Evolutionary conservation across 768 basidiomycete genomes (phyloP), one percentile per base, ranked within the genome.

Genomic region (Pleurotus djamor): DNA sequence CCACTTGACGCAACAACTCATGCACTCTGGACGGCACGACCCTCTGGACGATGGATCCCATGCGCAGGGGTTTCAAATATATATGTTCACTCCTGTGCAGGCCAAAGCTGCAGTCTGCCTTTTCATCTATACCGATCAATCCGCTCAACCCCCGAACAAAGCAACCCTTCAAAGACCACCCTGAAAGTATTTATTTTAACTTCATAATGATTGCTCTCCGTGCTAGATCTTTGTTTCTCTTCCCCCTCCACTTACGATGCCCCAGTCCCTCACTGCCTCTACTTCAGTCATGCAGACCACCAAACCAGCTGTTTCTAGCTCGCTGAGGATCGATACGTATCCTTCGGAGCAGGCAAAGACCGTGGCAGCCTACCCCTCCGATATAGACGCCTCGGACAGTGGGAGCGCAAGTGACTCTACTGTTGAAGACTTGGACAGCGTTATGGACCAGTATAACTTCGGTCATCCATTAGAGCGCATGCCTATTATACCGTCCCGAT

Each of bases 381-480:
- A 51, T 35, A 36, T 50, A 13, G 36, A 54, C 32, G 34, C 47
- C 17, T 17, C 28, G 13, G 54, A 59, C 32, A 52, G 57, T 12
- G 57, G 45, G 41, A 52, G 55, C 13, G 57, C 49, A 36, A 61
- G 60, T 21, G 60, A 61, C n/a, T 58, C 60, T 13, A 61, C 60
- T 7, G n/a, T 61, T 34, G 60, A 58, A 6, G 60, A 61, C 9
- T 17, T 58, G n/a, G 60, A 61, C 38, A 28, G 45, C 4, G n/a
- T 58, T 17, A 28, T 48, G 33, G 28, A 32, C 34, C 48, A 37
- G n/a, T 61, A 57, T 36, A 33, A 52, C 38, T 58, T 61, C 50
- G 60, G 60, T 13, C 54, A 61, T 36, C 60, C 60, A 7, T 48
- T 61, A 12, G 32, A 61, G 58, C 50, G 60, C 16, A 48, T 52